Evolutionary conservation across 805 yeast species (phyloP).

Genomic region (Ogataea glucozyma): DNA sequence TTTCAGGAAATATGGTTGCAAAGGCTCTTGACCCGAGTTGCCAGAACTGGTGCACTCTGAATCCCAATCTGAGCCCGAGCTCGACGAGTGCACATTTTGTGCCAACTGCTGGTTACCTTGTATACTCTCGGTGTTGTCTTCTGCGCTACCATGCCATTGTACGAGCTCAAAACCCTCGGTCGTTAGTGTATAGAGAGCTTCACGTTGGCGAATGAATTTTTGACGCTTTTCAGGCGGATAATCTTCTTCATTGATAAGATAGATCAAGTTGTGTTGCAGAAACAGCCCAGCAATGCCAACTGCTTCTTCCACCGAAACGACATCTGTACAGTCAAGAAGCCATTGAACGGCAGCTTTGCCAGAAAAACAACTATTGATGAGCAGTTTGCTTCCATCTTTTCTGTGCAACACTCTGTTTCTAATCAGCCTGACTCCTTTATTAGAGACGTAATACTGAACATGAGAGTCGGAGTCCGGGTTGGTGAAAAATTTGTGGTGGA

Average conservation of each 20-base stretch:
- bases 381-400: conserved; percentile 28
- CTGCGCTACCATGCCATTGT: conserved; percentile 23
- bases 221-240: conserved; percentile 1
- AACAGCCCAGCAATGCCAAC: conserved; percentile 52
- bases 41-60: conserved; percentile 1
- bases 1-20: conserved; percentile 12
- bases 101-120: not conserved
- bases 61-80: conserved; percentile 9
- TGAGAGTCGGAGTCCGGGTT: conserved; percentile 88
- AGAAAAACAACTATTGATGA: conserved; percentile 52
- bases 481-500: conserved; percentile 73
- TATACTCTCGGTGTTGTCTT: not conserved
- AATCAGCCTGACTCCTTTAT: conserved; percentile 63
- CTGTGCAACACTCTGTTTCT: conserved; percentile 34
- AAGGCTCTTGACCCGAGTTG: conserved; percentile 2
- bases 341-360: conserved; percentile 85
- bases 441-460: conserved; percentile 72
- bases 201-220: conserved; percentile 17
- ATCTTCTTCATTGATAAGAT: conserved; percentile 36
- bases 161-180: conserved; percentile 23
- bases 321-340: conserved; percentile 87
- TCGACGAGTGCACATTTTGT: not conserved
- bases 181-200: conserved; percentile 29
- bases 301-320: conserved; percentile 54
- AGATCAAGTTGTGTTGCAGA: conserved; percentile 46